Evolutionary conservation across 345 rosid species (phyloP), one percentile per base, ranked within the genome.

Genomic region (Arabidopsis arenosa): DNA sequence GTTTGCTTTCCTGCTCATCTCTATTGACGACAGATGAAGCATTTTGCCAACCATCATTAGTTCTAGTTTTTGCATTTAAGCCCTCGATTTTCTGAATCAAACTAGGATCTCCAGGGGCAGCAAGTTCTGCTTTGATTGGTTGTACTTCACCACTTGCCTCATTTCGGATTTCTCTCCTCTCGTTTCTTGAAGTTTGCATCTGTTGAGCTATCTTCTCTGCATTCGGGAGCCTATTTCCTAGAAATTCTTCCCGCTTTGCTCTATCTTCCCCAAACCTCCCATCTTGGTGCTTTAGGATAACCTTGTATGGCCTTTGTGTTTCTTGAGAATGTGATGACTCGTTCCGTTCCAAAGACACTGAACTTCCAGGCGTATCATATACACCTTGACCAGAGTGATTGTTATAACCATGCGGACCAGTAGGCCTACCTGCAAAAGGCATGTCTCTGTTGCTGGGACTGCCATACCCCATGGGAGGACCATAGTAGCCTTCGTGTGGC

Each of bases 71-170:
- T 5, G 89, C 89, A 83, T 93, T 96, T 77, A 96, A 78, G 68
- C 92, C 86, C 83, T 96, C 92, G 65, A 96, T 89, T 84, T 96
- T 91, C 86, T 86, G 88, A 73, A 96, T 88, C 80, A 91, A 81
- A 82, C 78, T 83, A 54, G 90, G 74, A 82, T 85, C 95, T 81
- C 75, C 85, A 18, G 88, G 63, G 56, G 84, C 63, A 61, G 54
- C 65, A 64, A 68, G 76, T 58, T 77, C 88, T 55, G 51, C 78
- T 72, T 75, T 78, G 71, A 75, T 75, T 54, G 39, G 75, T 41
- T 78, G 73, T 66, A 64, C 65, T 26, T 76, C 81, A 63, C 65
- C 85, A 81, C 67, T 53, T 75, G 70, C 68, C 82, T 82, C 81
- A 36, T 58, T 72, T 35, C 49, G 71, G 78, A 84, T 84, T 68